phyloP scores from a whole-genome alignment of 169 alveolate genomes.

The Plasmodium vivax region DNA sequence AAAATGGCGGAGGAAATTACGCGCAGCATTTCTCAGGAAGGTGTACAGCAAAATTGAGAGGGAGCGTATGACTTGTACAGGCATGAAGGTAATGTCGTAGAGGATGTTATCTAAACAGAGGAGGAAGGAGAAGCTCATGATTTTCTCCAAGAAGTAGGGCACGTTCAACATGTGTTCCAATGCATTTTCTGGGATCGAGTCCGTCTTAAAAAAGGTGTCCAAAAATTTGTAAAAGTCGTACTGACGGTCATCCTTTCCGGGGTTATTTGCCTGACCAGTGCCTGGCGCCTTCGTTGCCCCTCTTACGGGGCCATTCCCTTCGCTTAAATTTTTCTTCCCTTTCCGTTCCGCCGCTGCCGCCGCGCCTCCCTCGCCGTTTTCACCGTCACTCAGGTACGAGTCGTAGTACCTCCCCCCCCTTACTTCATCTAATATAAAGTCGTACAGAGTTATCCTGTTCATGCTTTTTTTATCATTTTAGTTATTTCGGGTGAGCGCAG shows the following conservation, averaged over 20 bases:
- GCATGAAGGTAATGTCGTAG: conserved; percentile 83
- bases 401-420: conserved; percentile 64
- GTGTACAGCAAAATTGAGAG: conserved; percentile 24
- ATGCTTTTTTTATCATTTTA: conserved; percentile 53
- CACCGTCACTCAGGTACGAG: conserved; percentile 46
- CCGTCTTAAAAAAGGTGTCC: conserved; percentile 48
- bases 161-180: conserved; percentile 79
- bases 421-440: conserved; percentile 66
- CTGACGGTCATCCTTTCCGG: conserved; percentile 16
- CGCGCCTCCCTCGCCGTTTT: background rate
- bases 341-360: background rate
- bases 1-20: conserved; percentile 7
- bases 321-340: background rate
- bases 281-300: background rate
- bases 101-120: conserved; percentile 81
- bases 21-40: conserved; percentile 35
- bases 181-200: conserved; percentile 67
- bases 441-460: conserved; percentile 71
- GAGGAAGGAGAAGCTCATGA: conserved; percentile 78
- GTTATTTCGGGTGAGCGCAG: background rate
- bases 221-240: conserved; percentile 69
- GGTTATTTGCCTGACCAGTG: background rate
- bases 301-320: background rate
- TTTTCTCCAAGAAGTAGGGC: conserved; percentile 78
- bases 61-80: conserved; percentile 77